Evolutionary conservation across 768 basidiomycete species (phyloP), one percentile per base, ranked within the genome.

Genomic region (Mycena haematopus): DNA sequence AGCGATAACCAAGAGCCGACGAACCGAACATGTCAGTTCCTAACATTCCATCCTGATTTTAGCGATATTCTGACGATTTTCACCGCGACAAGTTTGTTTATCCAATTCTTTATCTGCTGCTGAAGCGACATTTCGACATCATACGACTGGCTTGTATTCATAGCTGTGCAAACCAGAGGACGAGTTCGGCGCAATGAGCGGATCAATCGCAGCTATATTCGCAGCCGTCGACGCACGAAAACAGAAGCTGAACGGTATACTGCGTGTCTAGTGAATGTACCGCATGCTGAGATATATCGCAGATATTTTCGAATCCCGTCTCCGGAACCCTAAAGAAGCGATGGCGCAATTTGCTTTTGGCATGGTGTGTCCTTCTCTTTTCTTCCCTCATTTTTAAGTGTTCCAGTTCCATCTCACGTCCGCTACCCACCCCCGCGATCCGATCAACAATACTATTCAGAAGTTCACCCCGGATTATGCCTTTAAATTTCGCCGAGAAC

Each of bases 51-150:
- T 31, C 9, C 29, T 9, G 9, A 5, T 5, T 31, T 31, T 31
- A 31, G 9, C 29, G 6, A 31, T 31, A 31, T 31, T 4, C 54
- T 70, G 19, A 53, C 70, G 14, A 70, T 5, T 5, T 31, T 5
- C 29, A 31, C 29, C 68, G 6, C 57, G 68, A 27, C 57, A 70
- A 68, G 66, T 61, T 61, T 31, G 27, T 68, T 11, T 62, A 44
- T 57, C 63, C 63, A 19, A 49, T 68, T 24, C 19, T 68, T 4
- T 62, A 44, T 38, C 56, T 42, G 1, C 19, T 68, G 21, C 53
- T 68, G 17, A 54, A 54, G 63, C 63, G 60, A 9, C 63, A 68
- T n/a, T 59, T 58, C 44, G 59, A 62, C n/a, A 62, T 68, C 36
- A 57, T 68, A 47, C 62, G 56, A 9, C 50, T 68, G 1, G 66